phyloP scores from a whole-genome alignment of 495 filamentous ascomycete genomes.

The Neohortaea acidophila region DNA sequence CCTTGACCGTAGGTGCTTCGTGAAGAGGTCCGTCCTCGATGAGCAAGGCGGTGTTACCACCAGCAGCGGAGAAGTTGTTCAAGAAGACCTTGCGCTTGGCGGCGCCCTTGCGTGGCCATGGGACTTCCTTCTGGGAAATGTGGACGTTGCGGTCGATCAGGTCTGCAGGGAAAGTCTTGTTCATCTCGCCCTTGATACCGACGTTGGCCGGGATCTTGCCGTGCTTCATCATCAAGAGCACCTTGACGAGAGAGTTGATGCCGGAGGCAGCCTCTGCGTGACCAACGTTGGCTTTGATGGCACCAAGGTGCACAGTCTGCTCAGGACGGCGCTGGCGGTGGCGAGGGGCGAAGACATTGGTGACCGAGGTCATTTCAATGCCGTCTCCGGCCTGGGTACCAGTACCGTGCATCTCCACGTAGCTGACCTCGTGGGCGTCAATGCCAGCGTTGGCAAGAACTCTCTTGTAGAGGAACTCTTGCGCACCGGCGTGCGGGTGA shows the following conservation, averaged over 20 bases:
- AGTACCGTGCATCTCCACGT: slow-evolving; percentile 40
- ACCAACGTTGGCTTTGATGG: slow-evolving; percentile 78
- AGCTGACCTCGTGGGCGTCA: slow-evolving; percentile 34
- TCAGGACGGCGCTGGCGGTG: slow-evolving; percentile 46
- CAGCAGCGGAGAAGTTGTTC: slow-evolving; percentile 33
- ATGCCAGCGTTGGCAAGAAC: slow-evolving; percentile 33
- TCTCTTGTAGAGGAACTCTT: slow-evolving; percentile 30
- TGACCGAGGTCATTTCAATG: slow-evolving; percentile 34
- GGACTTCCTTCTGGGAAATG: slow-evolving; percentile 42
- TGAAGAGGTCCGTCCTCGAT: slow-evolving; percentile 37
- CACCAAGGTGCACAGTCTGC: slow-evolving; percentile 64
- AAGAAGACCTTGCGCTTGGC: slow-evolving; percentile 46
- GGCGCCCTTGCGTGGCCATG: slow-evolving; percentile 47
- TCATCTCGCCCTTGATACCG: slow-evolving; percentile 72
- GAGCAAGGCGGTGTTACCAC: slow-evolving; percentile 33
- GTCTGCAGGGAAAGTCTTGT: slow-evolving; percentile 68
- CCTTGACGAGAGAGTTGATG: slow-evolving; percentile 66
- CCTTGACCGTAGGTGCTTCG: slow-evolving; percentile 32
- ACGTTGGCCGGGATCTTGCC: slow-evolving; percentile 71
- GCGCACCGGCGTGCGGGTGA: slow-evolving; percentile 35
- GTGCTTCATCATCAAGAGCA: slow-evolving; percentile 75
- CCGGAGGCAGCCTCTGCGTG: slow-evolving; percentile 85
- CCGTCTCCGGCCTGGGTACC: slow-evolving; percentile 33
- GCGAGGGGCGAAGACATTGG: slow-evolving; percentile 64
- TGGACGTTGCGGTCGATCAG: slow-evolving; percentile 61